Percentiles rank a stretch among this genome's conserved stretches.
These are phyloP conservation scores for Tricholoma flavovirens DNA, from an alignment of 768 basidiomycete species.

Conservation along the genomic window DNA sequence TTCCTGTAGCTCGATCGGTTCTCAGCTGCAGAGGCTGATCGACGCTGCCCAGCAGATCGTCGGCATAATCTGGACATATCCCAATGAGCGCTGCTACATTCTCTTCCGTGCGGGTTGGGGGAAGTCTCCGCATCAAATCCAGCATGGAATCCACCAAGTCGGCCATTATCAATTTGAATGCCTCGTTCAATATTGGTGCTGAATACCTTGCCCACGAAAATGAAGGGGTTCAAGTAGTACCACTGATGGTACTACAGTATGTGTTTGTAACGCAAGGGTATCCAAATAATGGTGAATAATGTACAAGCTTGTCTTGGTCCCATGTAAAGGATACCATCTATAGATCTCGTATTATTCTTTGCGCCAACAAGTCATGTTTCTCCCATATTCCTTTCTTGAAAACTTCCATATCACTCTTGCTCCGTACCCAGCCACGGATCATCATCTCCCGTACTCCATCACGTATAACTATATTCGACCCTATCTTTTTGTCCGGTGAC, in stretches of 20 bases:
- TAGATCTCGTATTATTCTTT: conserved; percentile 25
- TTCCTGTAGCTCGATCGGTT: conserved; percentile 74
- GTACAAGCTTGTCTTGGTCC: no score
- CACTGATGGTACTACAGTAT: no score
- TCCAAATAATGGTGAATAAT: not conserved
- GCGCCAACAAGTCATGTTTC: conserved; percentile 25
- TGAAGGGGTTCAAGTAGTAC: no score
- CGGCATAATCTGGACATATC: conserved; percentile 89
- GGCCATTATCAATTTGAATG: conserved; percentile 36
- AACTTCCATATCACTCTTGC: conserved; percentile 17
- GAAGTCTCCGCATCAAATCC: conserved; percentile 93
- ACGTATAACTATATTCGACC: conserved; percentile 12
- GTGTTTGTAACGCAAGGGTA: not conserved
- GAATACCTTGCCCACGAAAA: not conserved
- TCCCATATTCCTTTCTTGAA: conserved; percentile 28
- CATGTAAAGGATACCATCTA: conserved; percentile 1
- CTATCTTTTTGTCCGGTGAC: conserved; percentile 8
- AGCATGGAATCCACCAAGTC: conserved; percentile 90
- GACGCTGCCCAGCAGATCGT: conserved; percentile 90
- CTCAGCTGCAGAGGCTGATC: conserved; percentile 87
- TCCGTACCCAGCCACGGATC: conserved; percentile 25
- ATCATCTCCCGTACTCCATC: conserved; percentile 24
- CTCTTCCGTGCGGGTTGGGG: conserved; percentile 81
- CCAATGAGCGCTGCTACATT: conserved; percentile 78
- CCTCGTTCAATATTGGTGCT: not conserved